Conservation (phyloP, 495 filamentous ascomycete species). For the Pyrenula aspistea region DNA sequence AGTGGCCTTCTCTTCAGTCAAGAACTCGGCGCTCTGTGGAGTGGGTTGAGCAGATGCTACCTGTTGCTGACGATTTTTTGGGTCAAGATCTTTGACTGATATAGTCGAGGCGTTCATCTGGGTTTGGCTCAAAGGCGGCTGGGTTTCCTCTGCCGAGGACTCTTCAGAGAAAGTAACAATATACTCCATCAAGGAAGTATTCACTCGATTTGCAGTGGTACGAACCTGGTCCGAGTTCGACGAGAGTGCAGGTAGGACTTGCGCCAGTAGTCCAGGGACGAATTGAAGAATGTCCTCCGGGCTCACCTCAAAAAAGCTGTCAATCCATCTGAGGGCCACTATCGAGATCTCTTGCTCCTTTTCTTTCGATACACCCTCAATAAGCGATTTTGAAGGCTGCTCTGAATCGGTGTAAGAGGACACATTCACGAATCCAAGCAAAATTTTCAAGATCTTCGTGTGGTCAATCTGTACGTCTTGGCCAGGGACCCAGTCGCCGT, state of each 20-base stretch:
- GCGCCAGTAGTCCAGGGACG: constrained; percentile 79
- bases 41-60: constrained; percentile 21
- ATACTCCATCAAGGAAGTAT: constrained; percentile 79
- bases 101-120: constrained; percentile 23
- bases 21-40: constrained; percentile 15
- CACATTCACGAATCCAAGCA: constrained; percentile 83
- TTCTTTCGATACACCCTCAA: constrained; percentile 1
- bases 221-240: constrained; percentile 81
- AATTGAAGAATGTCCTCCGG: constrained; percentile 96
- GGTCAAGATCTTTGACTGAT: constrained; percentile 32
- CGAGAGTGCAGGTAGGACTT: constrained; percentile 89
- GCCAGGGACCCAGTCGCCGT: constrained; percentile 92
- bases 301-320: constrained; percentile 91
- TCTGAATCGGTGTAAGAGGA: constrained; percentile 21
- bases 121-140: constrained; percentile 22
- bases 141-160: constrained; percentile 25
- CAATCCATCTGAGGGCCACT: constrained; percentile 88
- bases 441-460: constrained; percentile 79
- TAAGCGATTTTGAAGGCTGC: not conserved
- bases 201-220: constrained; percentile 77
- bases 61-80: constrained; percentile 29
- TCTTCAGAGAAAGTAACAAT: constrained; percentile 87
- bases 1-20: constrained; percentile 15
- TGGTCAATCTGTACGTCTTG: constrained; percentile 95
- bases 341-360: constrained; percentile 81